Evolutionary conservation across 2,329 filamentous ascomycete genomes (phyloP), one percentile per base, ranked within the genome.

Genomic region (Ophiostoma pallidulum): DNA sequence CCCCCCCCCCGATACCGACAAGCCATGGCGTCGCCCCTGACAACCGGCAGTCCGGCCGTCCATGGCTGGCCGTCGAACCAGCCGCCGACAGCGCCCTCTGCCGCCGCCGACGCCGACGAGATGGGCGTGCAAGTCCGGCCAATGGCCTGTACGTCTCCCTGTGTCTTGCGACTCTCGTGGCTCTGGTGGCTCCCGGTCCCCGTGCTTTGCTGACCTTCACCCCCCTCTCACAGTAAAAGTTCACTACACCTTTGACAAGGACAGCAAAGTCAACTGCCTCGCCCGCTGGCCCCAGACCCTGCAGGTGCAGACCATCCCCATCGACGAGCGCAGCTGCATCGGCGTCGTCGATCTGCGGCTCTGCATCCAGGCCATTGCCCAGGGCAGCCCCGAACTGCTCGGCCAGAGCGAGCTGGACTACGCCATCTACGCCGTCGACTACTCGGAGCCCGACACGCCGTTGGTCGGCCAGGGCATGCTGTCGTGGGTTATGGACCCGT

Each of bases 341-440:
- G 92, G 92, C 53, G 76, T 96, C 45, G 79, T 96, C 55, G 89
- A 96, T 64, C 73, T 97, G 46, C 83, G 83, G 56, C 83, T 84
- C 53, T 97, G 92, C 65, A 78, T 96, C 39, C 82, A 91, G 62
- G 86, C 90, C 48, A 83, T 98, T 51, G 69, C 72, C 20, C 70
- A 78, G 48, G 77, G 74, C 68, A 97, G 92, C 62, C 92, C 92
- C 32, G 92, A 98, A 67, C 75, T 98, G 39, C 71, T 89, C 40
- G 78, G 60, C 72, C 84, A 71, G 62, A 83, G 51, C 74, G 84
- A 67, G 68, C 68, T 78, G 64, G 90, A 98, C 67, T 98, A 92
- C 67, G 92, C 89, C n/a, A 82, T 98, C 48, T 98, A 98, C 66
- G 89, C 91, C 26, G 87, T 88, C 69, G 92, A 98, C 65, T 97